Evolutionary conservation across 148 eudicot species (phyloP).

Genomic region (Amaranthus hypochondriacus): DNA sequence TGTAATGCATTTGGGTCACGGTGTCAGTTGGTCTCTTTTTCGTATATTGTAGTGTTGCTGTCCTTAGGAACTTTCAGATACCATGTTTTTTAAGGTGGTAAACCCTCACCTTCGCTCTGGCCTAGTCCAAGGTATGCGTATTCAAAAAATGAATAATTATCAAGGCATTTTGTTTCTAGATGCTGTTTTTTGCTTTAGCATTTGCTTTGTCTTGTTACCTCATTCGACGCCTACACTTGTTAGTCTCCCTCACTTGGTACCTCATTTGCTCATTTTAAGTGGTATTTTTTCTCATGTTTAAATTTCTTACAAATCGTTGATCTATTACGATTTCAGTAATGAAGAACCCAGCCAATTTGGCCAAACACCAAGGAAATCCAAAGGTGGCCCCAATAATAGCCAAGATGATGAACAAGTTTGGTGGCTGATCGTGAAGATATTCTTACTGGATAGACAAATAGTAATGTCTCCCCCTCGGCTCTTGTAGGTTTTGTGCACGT

Average conservation of each 20-base stretch:
- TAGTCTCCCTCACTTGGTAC: too few species aligned
- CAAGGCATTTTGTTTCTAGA: too few species aligned
- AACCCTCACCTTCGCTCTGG: too few species aligned
- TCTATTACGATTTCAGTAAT: slow-evolving; percentile 49
- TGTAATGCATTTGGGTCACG: too few species aligned
- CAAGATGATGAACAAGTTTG: slow-evolving; percentile 96
- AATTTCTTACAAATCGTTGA: neutral
- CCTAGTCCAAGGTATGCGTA: too few species aligned
- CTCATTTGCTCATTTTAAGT: neutral
- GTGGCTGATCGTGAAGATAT: slow-evolving; percentile 39
- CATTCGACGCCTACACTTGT: neutral
- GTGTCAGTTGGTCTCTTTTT: too few species aligned
- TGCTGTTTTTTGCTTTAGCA: too few species aligned
- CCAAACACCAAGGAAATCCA: slow-evolving; percentile 88
- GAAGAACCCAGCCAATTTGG: slow-evolving; percentile 96
- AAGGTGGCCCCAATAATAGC: slow-evolving; percentile 93
- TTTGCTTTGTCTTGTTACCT: neutral
- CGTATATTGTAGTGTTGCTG: too few species aligned
- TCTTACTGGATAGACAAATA: neutral
- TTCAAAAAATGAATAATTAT: too few species aligned
- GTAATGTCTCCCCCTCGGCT: neutral
- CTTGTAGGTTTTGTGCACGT: slow-evolving; percentile 2
- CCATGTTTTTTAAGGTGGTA: too few species aligned
- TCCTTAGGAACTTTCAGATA: too few species aligned
- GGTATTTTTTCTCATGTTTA: neutral